These are phyloP conservation scores for Thermoascus crustaceus DNA, from an alignment of 2,329 filamentous ascomycete species.

Conservation along the genomic window DNA sequence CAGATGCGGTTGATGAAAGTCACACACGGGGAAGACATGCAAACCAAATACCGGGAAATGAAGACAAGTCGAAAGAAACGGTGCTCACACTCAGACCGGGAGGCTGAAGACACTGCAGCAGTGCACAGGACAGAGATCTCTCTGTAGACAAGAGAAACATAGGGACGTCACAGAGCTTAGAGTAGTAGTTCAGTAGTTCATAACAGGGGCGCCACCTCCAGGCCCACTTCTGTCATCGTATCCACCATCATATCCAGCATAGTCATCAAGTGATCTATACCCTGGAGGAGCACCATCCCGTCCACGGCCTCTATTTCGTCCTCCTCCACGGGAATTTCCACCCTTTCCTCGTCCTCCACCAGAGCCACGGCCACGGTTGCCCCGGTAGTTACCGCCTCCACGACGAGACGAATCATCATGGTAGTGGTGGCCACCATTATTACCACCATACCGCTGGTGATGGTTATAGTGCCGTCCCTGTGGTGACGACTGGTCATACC, in stretches of 20 bases:
- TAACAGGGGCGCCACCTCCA: slow-evolving; percentile 22
- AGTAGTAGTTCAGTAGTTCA: slow-evolving; percentile 30
- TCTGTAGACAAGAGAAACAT: neutral
- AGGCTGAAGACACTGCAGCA: neutral
- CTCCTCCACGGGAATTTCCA: slow-evolving; percentile 29
- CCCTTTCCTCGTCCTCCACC: slow-evolving; percentile 32
- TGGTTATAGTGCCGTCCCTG: slow-evolving; percentile 16
- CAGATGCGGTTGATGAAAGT: neutral
- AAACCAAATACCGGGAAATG: neutral
- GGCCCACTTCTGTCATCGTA: slow-evolving; percentile 22
- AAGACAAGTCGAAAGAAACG: too few species aligned
- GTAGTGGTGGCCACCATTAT: slow-evolving; percentile 26
- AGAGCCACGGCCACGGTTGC: slow-evolving; percentile 29
- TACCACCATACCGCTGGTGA: slow-evolving; percentile 21
- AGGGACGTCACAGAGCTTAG: too few species aligned
- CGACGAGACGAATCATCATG: slow-evolving; percentile 38
- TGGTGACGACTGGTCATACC: slow-evolving; percentile 15
- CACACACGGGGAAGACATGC: neutral
- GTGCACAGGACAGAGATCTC: neutral
- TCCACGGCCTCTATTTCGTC: slow-evolving; percentile 41
- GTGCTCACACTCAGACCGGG: neutral
- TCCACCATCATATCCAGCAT: slow-evolving; percentile 24
- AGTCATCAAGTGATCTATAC: slow-evolving; percentile 62
- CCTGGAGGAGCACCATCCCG: slow-evolving; percentile 44
- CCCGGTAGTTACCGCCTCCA: slow-evolving; percentile 18